These are phyloP conservation scores for Cyclotella sp. DNA, from an alignment of 108 stramenopile genomes.

Conservation along the genomic window DNA sequence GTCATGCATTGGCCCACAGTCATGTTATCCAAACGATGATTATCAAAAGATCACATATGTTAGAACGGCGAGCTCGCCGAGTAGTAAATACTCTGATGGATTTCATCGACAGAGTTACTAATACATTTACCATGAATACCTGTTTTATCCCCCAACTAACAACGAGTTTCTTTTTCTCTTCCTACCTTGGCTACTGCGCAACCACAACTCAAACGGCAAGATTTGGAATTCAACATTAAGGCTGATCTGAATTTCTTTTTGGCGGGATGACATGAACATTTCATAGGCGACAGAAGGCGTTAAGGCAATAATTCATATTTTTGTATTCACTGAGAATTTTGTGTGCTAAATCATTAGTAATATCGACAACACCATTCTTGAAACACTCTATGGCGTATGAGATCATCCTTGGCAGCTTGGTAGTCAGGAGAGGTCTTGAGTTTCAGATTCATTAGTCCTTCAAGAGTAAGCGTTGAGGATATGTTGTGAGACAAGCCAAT, in stretches of 20 bases:
- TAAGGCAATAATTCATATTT: slow-evolving; percentile 19
- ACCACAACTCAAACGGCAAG: neutral
- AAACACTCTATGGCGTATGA: slow-evolving; percentile 73
- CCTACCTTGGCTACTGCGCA: neutral
- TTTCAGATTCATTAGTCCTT: slow-evolving; percentile 60
- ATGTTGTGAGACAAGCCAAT: neutral
- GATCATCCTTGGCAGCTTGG: slow-evolving; percentile 64
- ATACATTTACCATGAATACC: too few species aligned
- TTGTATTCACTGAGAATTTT: neutral
- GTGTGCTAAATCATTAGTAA: neutral
- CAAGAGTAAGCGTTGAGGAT: slow-evolving; percentile 29
- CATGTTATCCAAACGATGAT: slow-evolving; percentile 23
- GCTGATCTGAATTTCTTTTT: slow-evolving; percentile 22
- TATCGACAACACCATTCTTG: slow-evolving; percentile 72
- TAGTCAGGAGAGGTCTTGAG: slow-evolving; percentile 54
- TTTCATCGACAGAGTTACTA: neutral
- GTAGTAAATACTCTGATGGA: slow-evolving; percentile 24
- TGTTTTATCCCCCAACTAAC: too few species aligned
- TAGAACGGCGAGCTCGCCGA: slow-evolving; percentile 38
- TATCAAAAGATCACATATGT: slow-evolving; percentile 33
- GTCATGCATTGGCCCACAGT: neutral
- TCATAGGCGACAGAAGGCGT: slow-evolving; percentile 31
- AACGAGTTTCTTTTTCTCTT: neutral
- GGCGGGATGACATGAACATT: slow-evolving; percentile 7
- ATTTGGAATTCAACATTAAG: neutral